phyloP scores from a whole-genome alignment of 306 rosid species.

The Biancaea sappan region DNA sequence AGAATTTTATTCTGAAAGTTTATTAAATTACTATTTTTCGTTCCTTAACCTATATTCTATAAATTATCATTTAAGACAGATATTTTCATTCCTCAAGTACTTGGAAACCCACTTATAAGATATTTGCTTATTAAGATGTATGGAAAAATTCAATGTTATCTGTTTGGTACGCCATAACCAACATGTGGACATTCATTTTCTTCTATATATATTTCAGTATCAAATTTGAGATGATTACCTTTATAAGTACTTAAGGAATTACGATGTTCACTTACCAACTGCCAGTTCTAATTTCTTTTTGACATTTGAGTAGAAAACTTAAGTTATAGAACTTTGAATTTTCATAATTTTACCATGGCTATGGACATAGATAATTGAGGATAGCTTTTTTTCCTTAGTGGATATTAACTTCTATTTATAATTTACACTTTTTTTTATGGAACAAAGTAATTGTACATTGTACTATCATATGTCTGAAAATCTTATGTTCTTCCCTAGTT shows the following conservation, averaged over 20 bases:
- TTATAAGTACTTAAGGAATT: background rate
- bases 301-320: slow-evolving; percentile 13
- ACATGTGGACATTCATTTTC: background rate
- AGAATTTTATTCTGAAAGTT: background rate
- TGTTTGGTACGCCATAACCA: background rate
- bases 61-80: background rate
- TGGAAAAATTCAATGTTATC: background rate
- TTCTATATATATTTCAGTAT: background rate
- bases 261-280: background rate
- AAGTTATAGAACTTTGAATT: slow-evolving; percentile 2
- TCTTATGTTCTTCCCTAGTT: slow-evolving; percentile 15
- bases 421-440: background rate
- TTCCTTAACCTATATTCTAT: background rate
- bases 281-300: background rate
- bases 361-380: slow-evolving; percentile 9
- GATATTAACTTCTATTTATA: background rate
- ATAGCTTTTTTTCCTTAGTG: background rate
- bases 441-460: slow-evolving; percentile 1
- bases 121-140: background rate
- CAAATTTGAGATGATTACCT: background rate
- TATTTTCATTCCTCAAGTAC: background rate
- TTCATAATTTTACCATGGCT: slow-evolving; percentile 27
- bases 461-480: slow-evolving; percentile 20
- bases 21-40: background rate
- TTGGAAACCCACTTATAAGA: background rate